Evolutionary conservation across 768 basidiomycete species (phyloP), one percentile per base, ranked within the genome.

Genomic region (Mycena albidolilacea): DNA sequence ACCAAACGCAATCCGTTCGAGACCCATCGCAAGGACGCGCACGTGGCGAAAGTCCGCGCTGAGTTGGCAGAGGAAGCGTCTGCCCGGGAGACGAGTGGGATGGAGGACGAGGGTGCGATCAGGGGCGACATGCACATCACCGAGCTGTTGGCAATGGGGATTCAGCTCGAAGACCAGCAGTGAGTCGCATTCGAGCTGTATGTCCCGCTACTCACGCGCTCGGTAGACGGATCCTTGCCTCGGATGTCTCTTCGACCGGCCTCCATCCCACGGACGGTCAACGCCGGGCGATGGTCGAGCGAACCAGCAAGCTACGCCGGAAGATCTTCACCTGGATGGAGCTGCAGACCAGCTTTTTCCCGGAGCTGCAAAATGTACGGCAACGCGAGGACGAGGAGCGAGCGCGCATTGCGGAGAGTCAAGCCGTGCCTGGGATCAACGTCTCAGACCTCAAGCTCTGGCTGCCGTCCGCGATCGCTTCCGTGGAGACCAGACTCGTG

Each of bases 401-500:
- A 12, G 64, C 70, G 8, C 44, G 37, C 3, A 5, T 8, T 2
- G 63, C 58, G 12, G 35, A 41, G 41, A 37, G 19, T 2, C 57
- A 59, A 46, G 57, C 70, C 1, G 55, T 66, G 3, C 23, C 61
- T 0, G 58, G 64, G 5, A 64, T 66, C 8, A 19, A n/a, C 35
- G 57, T 54, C 4, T 55, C 46, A 55, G 50, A 63, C 19, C 14
- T 71, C 1, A 17, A 1, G 57, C 74, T 82, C 0, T 80, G 75
- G 76, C 65, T 81, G 19, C 81, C 79, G 8, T 81, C 79, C 1
- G 35, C 5, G 72, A 75, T 44, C 64, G 78, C 35, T 15, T 67
- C 8, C 9, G 37, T 3, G 39, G 7, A 6, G 17, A 7, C 11
- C 3, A 69, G n/a, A 9, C 52, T 50, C 3, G 19, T 15, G 5